phyloP scores from a whole-genome alignment of 306 rosid species.

The Parietaria judaica region DNA sequence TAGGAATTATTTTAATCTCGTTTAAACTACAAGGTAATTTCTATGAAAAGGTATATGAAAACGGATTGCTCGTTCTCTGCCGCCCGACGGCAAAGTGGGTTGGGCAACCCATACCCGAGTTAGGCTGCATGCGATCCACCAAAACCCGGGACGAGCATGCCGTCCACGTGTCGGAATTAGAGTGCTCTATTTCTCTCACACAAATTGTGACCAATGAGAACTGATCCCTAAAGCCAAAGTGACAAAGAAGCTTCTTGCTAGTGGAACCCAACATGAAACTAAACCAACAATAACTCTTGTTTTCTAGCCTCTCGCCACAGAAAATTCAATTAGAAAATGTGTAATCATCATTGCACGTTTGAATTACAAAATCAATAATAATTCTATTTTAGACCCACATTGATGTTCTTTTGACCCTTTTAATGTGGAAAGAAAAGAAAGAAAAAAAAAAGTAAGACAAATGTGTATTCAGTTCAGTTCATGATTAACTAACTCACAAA shows the following conservation, averaged over 20 bases:
- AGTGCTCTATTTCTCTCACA: not conserved
- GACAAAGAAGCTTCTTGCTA: slow-evolving; percentile 23
- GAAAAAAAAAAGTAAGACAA: no score
- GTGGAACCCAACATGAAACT: slow-evolving; percentile 6
- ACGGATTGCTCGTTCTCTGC: no score
- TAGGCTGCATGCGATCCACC: no score
- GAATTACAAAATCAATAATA: slow-evolving; percentile 9
- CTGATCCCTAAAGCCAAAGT: not conserved
- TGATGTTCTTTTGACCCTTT: slow-evolving; percentile 7
- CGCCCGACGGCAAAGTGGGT: no score
- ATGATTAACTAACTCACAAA: slow-evolving; percentile 8
- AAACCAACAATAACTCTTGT: slow-evolving; percentile 3
- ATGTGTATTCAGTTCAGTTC: not conserved
- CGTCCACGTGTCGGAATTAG: no score
- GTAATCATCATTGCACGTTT: slow-evolving; percentile 26
- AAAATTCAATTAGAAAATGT: slow-evolving; percentile 11
- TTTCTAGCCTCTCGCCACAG: not conserved
- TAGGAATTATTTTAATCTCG: no score
- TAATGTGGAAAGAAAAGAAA: no score
- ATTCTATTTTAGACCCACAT: slow-evolving; percentile 12
- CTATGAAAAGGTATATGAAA: no score
- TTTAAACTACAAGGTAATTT: no score
- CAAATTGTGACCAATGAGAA: not conserved
- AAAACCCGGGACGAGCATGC: no score
- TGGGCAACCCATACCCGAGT: no score